Evolutionary conservation across 805 yeast genomes (phyloP), one percentile per base, ranked within the genome.

Genomic region (Wickerhamiella slavikovae): DNA sequence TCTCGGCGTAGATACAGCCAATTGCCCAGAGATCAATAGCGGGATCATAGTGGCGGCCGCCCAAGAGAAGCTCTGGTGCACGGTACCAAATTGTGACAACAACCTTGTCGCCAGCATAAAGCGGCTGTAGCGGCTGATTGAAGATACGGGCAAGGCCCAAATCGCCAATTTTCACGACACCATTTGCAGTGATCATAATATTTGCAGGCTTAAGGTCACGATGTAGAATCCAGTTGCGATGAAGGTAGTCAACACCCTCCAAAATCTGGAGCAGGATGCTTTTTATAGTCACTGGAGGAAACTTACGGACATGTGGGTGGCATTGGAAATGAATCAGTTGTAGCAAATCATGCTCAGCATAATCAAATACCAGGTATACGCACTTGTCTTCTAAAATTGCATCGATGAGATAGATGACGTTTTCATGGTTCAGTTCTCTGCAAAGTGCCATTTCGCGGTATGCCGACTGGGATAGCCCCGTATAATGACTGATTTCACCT

Each of bases 71-170:
- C 45, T 83, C 96, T 0, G 94, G 94, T 0, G 94, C 93, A 40
- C 96, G 60, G 48, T 83, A 83, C 96, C 96, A 83, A 33, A 83
- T 83, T 1, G 96, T 83, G 9, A 83, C 95, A 32, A 83, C 95
- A 11, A 83, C 94, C 52, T 83, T 83, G 51, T 83, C 96, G 25
- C 94, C 94, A 14, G 83, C 66, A 46, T 77, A 83, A 15, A 83
- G 57, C 14, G 89, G 70, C 44, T 83, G 95, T 24, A 83, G 51
- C 19, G 91, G 85, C 43, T 80, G 77, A 38, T 73, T 74, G 54
- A 82, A 83, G 42, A 76, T 68, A 35, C 96, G 61, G 0, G 94
- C 94, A 21, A 83, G 57, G 1, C 96, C 96, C 40, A 83, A 60
- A 54, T 85, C 98, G 15, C 96, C 98, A 36, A 85, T 83, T 50